phyloP scores from a whole-genome alignment of 495 filamentous ascomycete species.

The Aspergillus mulundensis region DNA sequence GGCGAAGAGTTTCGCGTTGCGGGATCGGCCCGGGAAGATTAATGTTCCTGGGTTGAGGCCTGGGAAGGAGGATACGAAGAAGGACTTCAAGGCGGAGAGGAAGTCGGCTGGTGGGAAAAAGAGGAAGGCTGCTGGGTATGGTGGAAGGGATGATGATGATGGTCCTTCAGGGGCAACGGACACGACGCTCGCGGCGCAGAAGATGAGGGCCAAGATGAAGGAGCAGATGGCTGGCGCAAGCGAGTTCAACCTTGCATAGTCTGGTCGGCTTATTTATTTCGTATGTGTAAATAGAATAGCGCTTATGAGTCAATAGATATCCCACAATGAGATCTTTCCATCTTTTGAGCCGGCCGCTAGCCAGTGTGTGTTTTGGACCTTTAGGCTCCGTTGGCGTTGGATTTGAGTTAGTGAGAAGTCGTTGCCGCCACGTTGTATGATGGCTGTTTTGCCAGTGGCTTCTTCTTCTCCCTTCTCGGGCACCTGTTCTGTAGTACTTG shows the following conservation, averaged over 20 bases:
- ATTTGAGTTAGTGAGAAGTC: slow-evolving; percentile 43
- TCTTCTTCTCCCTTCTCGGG: not conserved
- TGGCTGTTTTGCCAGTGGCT: not conserved
- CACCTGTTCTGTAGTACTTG: not conserved
- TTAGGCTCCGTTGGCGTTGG: slow-evolving; percentile 58
- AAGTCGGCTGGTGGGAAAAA: slow-evolving; percentile 32
- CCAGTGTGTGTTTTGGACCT: slow-evolving; percentile 76
- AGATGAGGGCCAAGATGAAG: slow-evolving; percentile 81
- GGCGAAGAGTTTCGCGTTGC: slow-evolving; percentile 85
- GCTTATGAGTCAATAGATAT: slow-evolving; percentile 65
- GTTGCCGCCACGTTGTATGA: not conserved
- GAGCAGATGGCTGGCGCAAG: slow-evolving; percentile 66
- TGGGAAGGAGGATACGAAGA: slow-evolving; percentile 41
- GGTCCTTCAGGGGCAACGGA: slow-evolving; percentile 28
- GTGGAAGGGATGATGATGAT: slow-evolving; percentile 36
- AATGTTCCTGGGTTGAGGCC: slow-evolving; percentile 60
- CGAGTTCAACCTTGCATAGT: slow-evolving; percentile 85
- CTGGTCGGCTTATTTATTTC: slow-evolving; percentile 4
- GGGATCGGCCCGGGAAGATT: slow-evolving; percentile 84
- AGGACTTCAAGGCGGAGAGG: slow-evolving; percentile 44
- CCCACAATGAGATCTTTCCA: slow-evolving; percentile 94
- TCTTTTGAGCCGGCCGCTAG: slow-evolving; percentile 89
- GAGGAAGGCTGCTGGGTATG: slow-evolving; percentile 28
- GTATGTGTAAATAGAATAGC: slow-evolving; percentile 19
- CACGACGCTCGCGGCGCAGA: slow-evolving; percentile 60